Conservation (phyloP, 176 grass and related monocot species). For the Phoenix dactylifera region DNA sequence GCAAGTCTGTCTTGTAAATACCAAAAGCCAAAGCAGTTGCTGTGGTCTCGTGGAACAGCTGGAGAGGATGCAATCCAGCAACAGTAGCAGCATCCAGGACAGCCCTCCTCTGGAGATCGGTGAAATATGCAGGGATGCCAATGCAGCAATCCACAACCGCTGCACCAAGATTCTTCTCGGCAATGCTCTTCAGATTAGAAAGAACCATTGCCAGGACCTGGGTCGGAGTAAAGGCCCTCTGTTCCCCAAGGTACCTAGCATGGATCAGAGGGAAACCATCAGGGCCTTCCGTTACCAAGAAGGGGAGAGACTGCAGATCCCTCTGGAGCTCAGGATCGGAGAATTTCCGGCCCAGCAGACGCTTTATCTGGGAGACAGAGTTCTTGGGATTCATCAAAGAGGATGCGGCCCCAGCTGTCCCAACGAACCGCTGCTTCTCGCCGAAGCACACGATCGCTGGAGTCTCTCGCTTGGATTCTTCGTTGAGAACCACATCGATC, state of each 20-base stretch:
- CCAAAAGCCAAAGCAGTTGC: constrained; percentile 82
- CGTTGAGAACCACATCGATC: constrained; percentile 86
- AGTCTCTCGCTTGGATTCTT: constrained; percentile 91
- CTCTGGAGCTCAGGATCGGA: constrained; percentile 65
- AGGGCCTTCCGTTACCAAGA: constrained; percentile 41
- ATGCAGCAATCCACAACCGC: constrained; percentile 81
- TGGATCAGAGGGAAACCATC: constrained; percentile 76
- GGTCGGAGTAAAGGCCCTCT: constrained; percentile 51
- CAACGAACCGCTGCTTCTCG: constrained; percentile 87
- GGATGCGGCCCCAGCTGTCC: constrained; percentile 58
- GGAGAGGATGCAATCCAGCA: constrained; percentile 56
- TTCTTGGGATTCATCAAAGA: constrained; percentile 84
- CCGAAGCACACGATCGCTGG: constrained; percentile 88
- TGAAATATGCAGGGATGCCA: constrained; percentile 79
- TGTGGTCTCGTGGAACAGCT: constrained; percentile 80
- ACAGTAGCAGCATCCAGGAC: constrained; percentile 72
- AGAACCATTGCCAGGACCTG: constrained; percentile 86
- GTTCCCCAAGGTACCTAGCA: constrained; percentile 46
- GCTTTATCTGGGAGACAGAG: constrained; percentile 86
- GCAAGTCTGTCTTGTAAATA: constrained; percentile 83
- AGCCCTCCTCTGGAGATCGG: constrained; percentile 67
- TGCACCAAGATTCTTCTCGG: constrained; percentile 63
- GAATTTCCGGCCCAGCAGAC: constrained; percentile 58
- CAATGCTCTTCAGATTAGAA: constrained; percentile 64
- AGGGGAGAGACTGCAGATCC: constrained; percentile 52